Conservation (phyloP, 352 stramenopile species). For the Phytophthora parvispora region DNA sequence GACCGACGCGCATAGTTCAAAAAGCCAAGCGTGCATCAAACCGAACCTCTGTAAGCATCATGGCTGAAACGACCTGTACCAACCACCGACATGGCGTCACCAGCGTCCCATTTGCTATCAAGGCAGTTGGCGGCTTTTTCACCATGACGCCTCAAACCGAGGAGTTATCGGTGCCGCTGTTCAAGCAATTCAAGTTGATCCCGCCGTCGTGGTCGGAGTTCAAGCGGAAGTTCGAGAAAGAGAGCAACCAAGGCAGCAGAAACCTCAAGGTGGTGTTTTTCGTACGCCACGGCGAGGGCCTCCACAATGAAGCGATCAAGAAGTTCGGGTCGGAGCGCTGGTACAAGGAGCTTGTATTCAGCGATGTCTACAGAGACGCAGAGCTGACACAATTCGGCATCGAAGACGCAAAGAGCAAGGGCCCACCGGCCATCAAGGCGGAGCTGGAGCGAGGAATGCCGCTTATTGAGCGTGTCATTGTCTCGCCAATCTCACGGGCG, state of each 20-base stretch:
- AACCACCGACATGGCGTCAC: not conserved
- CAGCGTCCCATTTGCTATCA: not conserved
- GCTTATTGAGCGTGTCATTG: slow-evolving; percentile 31
- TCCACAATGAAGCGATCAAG: slow-evolving; percentile 72
- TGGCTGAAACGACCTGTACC: slow-evolving; percentile 1
- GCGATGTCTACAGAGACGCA: slow-evolving; percentile 60
- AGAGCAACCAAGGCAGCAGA: not conserved
- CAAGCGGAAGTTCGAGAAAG: slow-evolving; percentile 2
- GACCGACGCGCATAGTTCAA: slow-evolving; percentile 2
- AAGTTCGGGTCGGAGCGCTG: slow-evolving; percentile 63
- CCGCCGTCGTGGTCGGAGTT: slow-evolving; percentile 24
- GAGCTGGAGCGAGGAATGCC: slow-evolving; percentile 74
- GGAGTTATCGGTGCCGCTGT: slow-evolving; percentile 7
- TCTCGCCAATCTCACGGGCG: slow-evolving; percentile 72
- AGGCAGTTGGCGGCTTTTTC: slow-evolving; percentile 21
- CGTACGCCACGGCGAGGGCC: slow-evolving; percentile 75
- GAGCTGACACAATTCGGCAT: slow-evolving; percentile 68
- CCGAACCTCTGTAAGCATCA: not conserved
- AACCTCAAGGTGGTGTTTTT: slow-evolving; percentile 78
- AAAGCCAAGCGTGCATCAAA: not conserved
- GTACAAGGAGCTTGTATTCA: slow-evolving; percentile 65
- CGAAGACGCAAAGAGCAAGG: slow-evolving; percentile 54
- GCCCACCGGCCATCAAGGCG: slow-evolving; percentile 33
- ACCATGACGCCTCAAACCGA: not conserved
- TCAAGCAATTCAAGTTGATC: slow-evolving; percentile 17